Percentiles rank a stretch among this genome's conserved stretches.
Conservation (phyloP, 108 stramenopile species). For the Cyclostephanos tholiformis region DNA sequence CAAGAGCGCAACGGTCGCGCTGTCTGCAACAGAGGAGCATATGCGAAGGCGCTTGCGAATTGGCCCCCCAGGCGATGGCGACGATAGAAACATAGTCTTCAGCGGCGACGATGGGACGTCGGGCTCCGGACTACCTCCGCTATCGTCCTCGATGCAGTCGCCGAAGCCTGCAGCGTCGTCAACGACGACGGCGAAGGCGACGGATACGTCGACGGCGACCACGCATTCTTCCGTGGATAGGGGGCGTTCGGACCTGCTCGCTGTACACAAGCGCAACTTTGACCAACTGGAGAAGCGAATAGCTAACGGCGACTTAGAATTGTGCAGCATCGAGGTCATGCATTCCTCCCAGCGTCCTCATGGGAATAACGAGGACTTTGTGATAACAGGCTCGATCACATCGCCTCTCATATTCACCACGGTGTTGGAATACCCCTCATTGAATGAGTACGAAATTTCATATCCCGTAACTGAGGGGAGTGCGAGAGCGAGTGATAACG, state of each 20-base stretch:
- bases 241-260: constrained; percentile 21
- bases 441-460: constrained; percentile 10
- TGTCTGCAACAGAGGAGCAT: constrained; percentile 61
- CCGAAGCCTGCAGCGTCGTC: neutral
- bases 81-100: neutral
- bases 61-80: neutral
- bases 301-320: constrained; percentile 40
- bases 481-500: constrained; percentile 3
- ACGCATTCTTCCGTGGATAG: neutral
- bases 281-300: constrained; percentile 36
- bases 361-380: neutral
- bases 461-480: neutral
- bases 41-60: constrained; percentile 45
- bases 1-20: constrained; percentile 64
- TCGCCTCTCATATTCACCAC: constrained; percentile 26
- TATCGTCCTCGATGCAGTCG: neutral
- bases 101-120: neutral
- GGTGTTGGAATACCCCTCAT: constrained; percentile 29
- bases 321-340: constrained; percentile 41
- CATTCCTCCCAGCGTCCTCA: constrained; percentile 23
- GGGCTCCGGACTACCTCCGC: constrained; percentile 1
- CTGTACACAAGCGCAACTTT: constrained; percentile 38
- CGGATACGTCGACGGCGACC: neutral
- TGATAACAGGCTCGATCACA: neutral
- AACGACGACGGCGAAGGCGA: neutral